Conservation (phyloP, 345 rosid genomes). For the Moringa oleifera region DNA sequence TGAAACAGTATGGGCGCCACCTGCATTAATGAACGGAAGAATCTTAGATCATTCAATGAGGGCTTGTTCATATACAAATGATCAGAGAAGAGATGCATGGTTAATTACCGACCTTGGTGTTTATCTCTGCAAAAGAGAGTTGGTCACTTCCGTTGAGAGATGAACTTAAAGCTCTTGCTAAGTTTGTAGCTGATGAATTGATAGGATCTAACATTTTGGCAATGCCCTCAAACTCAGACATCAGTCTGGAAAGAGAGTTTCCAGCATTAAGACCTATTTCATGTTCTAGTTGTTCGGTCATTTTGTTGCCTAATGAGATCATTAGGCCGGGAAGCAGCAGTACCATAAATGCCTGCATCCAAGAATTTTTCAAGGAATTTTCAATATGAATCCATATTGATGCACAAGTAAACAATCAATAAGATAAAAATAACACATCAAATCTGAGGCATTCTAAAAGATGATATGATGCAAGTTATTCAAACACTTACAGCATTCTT, state of each 20-base stretch:
- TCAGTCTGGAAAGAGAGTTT: constrained; percentile 14
- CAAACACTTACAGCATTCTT: too few relatives aligned
- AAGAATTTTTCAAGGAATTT: too few relatives aligned
- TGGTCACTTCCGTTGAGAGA: constrained; percentile 16
- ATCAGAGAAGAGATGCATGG: too few relatives aligned
- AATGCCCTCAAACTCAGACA: constrained; percentile 20
- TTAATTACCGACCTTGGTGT: constrained; percentile 24
- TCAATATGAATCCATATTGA: too few relatives aligned
- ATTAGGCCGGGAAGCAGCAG: constrained; percentile 25
- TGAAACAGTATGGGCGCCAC: constrained; percentile 39
- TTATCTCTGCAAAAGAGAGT: constrained; percentile 15
- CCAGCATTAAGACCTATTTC: constrained; percentile 10
- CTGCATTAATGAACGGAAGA: constrained; percentile 21
- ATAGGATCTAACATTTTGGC: constrained; percentile 21
- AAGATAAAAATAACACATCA: too few relatives aligned
- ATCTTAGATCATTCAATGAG: too few relatives aligned
- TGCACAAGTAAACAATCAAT: too few relatives aligned
- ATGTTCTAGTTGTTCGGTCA: constrained; percentile 6
- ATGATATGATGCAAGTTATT: too few relatives aligned
- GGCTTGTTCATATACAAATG: background rate
- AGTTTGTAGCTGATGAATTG: constrained; percentile 24
- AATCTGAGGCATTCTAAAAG: too few relatives aligned
- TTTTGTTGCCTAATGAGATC: constrained; percentile 29
- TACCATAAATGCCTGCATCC: constrained; percentile 29
- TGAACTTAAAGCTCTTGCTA: constrained; percentile 22